Evolutionary conservation across 495 filamentous ascomycete genomes (phyloP), one percentile per base, ranked within the genome.

Genomic region (Bryoglossum gracile): DNA sequence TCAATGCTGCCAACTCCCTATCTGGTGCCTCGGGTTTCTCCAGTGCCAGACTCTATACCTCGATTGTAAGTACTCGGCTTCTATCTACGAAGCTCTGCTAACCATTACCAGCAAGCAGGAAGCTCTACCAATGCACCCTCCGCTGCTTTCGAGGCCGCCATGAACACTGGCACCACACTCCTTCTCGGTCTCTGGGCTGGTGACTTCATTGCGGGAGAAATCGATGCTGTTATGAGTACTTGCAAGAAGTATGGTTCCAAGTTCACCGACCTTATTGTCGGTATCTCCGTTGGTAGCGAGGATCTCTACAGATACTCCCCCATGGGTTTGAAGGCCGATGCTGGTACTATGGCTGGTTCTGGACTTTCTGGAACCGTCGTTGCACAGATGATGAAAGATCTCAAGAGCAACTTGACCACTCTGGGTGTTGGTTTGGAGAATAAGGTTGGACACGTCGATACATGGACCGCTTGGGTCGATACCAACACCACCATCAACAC

Each of bases 401-500:
- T n/a, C n/a, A n/a, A n/a, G n/a, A n/a, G n/a, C n/a, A n/a, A n/a
- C n/a, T n/a, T n/a, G n/a, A n/a, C n/a, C n/a, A n/a, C n/a, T n/a
- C n/a, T n/a, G n/a, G n/a, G n/a, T n/a, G n/a, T n/a, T n/a, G n/a
- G n/a, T n/a, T n/a, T n/a, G n/a, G n/a, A n/a, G n/a, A n/a, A n/a
- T n/a, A n/a, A n/a, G n/a, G 69, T 95, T 56, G 89, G 90, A 35
- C 87, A 94, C 66, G 89, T 94, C 61, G 89, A 95, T 65, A 95
- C 89, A 47, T 95, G 90, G 89, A 87, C 83, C 36, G 80, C 81
- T 49, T 94, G 83, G 81, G 81, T 82, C 59, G 84, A 94, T 64
- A 89, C 74, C 59, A 72, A 18, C n/a, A n/a, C n/a, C n/a, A n/a
- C n/a, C n/a, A n/a, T n/a, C n/a, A n/a, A n/a, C n/a, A n/a, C n/a